These are phyloP conservation scores for Pseudognaphalium luteoalbum DNA, from an alignment of 129 eudicot genomes.

Conservation along the genomic window DNA sequence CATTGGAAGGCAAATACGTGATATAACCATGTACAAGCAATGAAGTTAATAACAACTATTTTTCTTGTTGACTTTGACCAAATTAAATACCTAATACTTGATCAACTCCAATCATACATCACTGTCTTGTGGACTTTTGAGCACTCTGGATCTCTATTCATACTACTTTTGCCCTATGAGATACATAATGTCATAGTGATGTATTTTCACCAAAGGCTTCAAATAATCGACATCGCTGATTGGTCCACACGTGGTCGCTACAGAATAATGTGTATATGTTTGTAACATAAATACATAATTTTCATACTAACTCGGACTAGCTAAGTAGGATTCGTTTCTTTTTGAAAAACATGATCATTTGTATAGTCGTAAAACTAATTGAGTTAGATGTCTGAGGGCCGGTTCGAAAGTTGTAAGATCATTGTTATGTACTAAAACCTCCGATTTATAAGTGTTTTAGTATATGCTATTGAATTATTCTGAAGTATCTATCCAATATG, in stretches of 20 bases:
- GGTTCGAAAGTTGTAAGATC: too few relatives aligned
- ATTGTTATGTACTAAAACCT: background rate
- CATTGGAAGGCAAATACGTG: conserved; percentile 19
- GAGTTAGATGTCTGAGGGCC: too few relatives aligned
- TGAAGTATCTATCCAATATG: too few relatives aligned
- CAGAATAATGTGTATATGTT: too few relatives aligned
- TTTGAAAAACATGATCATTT: too few relatives aligned
- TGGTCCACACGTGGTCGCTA: too few relatives aligned
- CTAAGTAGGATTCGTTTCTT: too few relatives aligned
- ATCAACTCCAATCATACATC: conserved; percentile 32
- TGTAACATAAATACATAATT: too few relatives aligned
- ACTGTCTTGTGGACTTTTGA: conserved; percentile 37
- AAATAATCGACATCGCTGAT: too few relatives aligned
- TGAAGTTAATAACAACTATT: background rate
- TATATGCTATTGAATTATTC: background rate
- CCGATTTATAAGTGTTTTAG: background rate
- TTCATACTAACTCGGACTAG: too few relatives aligned
- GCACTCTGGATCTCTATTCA: conserved; percentile 29
- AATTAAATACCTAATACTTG: conserved; percentile 25
- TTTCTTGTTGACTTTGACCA: conserved; percentile 37
- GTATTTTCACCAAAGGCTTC: background rate
- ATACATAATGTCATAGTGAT: conserved; percentile 22
- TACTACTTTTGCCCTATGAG: conserved; percentile 28
- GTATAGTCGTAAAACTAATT: background rate
- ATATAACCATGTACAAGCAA: conserved; percentile 30